phyloP scores from a whole-genome alignment of 306 rosid genomes.

The Alnus glutinosa region DNA sequence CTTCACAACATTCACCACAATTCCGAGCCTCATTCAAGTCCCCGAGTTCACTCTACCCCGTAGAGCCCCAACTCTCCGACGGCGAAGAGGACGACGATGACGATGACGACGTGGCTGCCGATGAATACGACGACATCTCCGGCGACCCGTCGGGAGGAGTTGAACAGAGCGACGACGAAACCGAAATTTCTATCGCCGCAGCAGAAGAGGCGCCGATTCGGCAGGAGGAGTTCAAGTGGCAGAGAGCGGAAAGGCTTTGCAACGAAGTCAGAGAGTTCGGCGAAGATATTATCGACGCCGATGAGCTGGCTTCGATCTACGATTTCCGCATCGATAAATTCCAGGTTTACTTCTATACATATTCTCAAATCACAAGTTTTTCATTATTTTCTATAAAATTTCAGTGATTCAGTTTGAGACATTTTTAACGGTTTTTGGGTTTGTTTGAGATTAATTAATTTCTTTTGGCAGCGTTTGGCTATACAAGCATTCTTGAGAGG shows the following conservation, averaged over 20 bases:
- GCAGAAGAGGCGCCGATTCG: conserved; percentile 23
- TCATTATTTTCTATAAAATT: not conserved
- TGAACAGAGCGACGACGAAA: conserved; percentile 56
- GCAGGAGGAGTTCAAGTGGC: conserved; percentile 70
- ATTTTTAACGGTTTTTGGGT: not conserved
- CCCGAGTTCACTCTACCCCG: conserved; percentile 46
- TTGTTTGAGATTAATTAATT: not conserved
- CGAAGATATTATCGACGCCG: conserved; percentile 65
- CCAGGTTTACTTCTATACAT: conserved; percentile 49
- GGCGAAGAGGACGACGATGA: conserved; percentile 57
- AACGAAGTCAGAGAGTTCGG: conserved; percentile 77
- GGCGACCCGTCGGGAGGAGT: conserved; percentile 45
- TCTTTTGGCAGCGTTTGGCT: conserved; percentile 63
- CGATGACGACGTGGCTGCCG: conserved; percentile 61
- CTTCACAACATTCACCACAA: conserved; percentile 29
- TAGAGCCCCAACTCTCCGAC: conserved; percentile 47
- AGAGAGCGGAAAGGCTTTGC: conserved; percentile 80
- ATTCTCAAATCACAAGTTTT: not conserved
- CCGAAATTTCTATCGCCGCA: conserved; percentile 27
- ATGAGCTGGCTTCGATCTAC: conserved; percentile 77
- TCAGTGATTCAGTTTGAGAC: no score
- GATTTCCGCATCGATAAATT: conserved; percentile 89
- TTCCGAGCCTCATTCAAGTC: conserved; percentile 44
- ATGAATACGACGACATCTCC: conserved; percentile 63
- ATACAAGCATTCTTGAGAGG: conserved; percentile 85